Base-by-base conservation (phyloP, 352 stramenopile species). In the Pythium dissotocum region DNA sequence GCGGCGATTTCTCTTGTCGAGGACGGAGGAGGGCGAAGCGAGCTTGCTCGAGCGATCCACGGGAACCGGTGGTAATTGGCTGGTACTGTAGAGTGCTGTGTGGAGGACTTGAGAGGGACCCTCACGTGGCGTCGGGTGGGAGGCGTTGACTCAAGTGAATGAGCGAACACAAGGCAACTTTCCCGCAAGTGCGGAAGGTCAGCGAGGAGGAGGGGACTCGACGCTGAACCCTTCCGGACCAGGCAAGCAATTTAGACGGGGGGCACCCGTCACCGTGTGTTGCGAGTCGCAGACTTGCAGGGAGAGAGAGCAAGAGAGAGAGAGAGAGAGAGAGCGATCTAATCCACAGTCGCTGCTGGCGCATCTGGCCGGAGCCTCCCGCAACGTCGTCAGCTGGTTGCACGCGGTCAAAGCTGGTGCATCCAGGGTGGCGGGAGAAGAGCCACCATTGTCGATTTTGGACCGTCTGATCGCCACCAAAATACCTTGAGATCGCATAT, bases 351-450 rank as follows among this genome's bases (percentile, higher is more conserved):
- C 36, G 36, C 4, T 44, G 46, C 18, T 30, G 18, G 7, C 4
- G 46, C 46, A 53, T 53, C 46, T 53, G 46, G 46, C 32, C 32
- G 46, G 46, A 53, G 46, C n/a, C 46, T 53, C 46, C 46, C 46
- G 46, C 46, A 32, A 53, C n/a, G 21, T 24, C 46, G 46, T 53
- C 46, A 53, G 46, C 46, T 53, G 46, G 46, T 53, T 21, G n/a
- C 18, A 30, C 2, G 14, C 16, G 46, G 9, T n/a, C 46, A 53
- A 1, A 53, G 46, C 30, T 10, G 46, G 46, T 14, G 16, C 46
- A 53, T 16, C 7, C n/a, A 6, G 21, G 14, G 18, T 30, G 46
- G 36, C n/a, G 46, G 46, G 46, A 53, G 46, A 53, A 53, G 46
- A 30, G 46, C 42, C 42, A 26, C n/a, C 16, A 51, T 51, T 51